Evolutionary conservation across 2,329 filamentous ascomycete species (phyloP).

Genomic region (Mycosphaerelloides madeirae): DNA sequence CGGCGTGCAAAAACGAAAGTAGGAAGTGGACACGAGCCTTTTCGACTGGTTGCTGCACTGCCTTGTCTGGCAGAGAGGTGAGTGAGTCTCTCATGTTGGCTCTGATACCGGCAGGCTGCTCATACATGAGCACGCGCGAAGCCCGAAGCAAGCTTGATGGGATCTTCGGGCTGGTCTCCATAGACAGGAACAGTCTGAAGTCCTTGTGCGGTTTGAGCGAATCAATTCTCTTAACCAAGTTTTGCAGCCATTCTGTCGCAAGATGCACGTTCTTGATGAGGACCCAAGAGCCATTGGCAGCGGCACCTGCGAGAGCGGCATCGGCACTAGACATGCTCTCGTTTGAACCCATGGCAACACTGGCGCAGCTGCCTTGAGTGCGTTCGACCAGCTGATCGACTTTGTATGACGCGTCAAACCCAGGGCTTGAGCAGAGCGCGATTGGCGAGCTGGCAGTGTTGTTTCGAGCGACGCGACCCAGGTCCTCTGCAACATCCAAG

Average conservation of each 20-base stretch:
- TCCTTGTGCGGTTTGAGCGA: conserved; percentile 88
- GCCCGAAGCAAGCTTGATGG: conserved; percentile 92
- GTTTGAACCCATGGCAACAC: conserved; percentile 98
- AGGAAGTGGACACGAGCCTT: conserved; percentile 84
- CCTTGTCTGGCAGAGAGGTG: conserved; percentile 57
- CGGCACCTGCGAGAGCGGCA: conserved; percentile 89
- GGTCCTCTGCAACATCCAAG: conserved; percentile 78
- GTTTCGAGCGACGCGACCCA: conserved; percentile 77
- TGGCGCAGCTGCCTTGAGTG: conserved; percentile 76
- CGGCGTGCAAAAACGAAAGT: conserved; percentile 89
- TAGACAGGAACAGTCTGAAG: conserved; percentile 93
- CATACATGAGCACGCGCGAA: conserved; percentile 92
- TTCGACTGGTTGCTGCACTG: conserved; percentile 80
- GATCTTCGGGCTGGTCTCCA: conserved; percentile 96
- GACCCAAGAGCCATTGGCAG: conserved; percentile 90
- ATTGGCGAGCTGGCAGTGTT: conserved; percentile 81
- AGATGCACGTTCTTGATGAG: conserved; percentile 98
- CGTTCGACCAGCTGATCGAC: conserved; percentile 91
- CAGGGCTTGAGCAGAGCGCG: conserved; percentile 86
- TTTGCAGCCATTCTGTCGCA: conserved; percentile 92
- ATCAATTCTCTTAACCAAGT: conserved; percentile 92
- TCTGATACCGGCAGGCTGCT: conserved; percentile 91
- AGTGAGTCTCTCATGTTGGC: conserved; percentile 99
- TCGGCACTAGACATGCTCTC: conserved; percentile 89
- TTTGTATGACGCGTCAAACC: conserved; percentile 98